Base-by-base conservation (phyloP, 108 stramenopile species). In the Nitzschia palea region DNA sequence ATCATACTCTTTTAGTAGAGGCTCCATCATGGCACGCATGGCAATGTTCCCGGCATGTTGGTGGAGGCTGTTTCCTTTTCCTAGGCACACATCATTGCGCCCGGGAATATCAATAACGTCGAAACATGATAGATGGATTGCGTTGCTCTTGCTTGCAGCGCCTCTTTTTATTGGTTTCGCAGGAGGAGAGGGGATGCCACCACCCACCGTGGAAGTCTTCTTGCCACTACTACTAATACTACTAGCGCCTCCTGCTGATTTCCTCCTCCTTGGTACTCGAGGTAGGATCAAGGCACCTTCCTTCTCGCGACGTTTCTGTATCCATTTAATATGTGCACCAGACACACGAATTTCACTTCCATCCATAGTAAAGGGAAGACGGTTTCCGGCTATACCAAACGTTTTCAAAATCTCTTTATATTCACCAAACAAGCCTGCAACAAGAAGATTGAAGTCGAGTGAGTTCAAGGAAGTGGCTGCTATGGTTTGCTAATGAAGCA, bases 1-100 rank as follows among this genome's bases (percentile, higher is more conserved):
- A 1, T 18, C 18, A 40, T 60, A 60, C 22, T 60, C 59, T 6
- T 37, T 40, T 23, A 60, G 18, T 23, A 60, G 31, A 10, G 36
- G 36, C n/a, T 43, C 20, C 59, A 60, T 60, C 37, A 60, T 12
- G 4, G 37, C 8, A 10, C 59, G 59, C 59, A 60, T 60, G 36
- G n/a, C 15, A 40, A 37, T 17, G 5, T 60, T 60, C 1, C 59
- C 59, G 2, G 59, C 18, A 43, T 60, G 59, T 26, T 60, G 59
- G 26, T 60, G 59, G 18, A 43, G 23, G 22, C 23, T 40, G 26
- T 15, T 60, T 23, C 59, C 59, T 14, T 40, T 17, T 43, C 59
- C 59, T 40, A 60, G 23, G 43, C 59, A 60, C 1, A 60, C 40
- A 60, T 60, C 59, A 8, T 43, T n/a, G 40, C 3, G 26, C 0